phyloP scores from a whole-genome alignment of 345 rosid species.

The Eucalyptus paniculata region DNA sequence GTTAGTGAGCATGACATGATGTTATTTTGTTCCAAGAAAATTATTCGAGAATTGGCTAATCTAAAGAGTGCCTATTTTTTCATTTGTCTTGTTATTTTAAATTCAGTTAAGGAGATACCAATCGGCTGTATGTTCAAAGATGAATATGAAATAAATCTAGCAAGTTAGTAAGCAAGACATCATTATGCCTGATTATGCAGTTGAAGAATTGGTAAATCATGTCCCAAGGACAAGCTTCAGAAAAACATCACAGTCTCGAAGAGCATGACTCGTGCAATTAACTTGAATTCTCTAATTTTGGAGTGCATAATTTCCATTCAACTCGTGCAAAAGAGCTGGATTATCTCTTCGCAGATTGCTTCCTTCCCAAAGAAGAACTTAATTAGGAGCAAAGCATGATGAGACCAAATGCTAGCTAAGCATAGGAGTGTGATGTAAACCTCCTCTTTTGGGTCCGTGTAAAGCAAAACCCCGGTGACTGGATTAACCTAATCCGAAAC shows the following conservation, averaged over 20 bases:
- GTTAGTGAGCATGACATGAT: not conserved
- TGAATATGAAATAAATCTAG: not conserved
- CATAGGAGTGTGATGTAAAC: not conserved
- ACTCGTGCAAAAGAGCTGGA: not conserved
- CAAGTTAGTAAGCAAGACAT: not conserved
- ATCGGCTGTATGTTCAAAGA: accelerated
- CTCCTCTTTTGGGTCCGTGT: not conserved
- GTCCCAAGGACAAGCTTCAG: not conserved
- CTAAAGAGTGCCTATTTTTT: not conserved
- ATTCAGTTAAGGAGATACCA: not conserved
- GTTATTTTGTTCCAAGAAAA: not conserved
- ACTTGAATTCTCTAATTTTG: not conserved
- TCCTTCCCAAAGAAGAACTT: not conserved
- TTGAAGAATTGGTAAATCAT: not conserved
- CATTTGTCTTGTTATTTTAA: not conserved
- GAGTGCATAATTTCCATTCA: not conserved
- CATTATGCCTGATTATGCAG: accelerated
- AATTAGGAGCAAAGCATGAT: not conserved
- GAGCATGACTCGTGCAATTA: not conserved
- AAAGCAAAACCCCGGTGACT: not conserved
- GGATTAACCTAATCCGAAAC: not conserved
- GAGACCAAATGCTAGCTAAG: not conserved
- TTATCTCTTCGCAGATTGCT: not conserved
- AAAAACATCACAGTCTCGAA: not conserved
- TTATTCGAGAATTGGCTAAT: not conserved